These are phyloP conservation scores for Ceratocystis eucalypticola DNA, from an alignment of 2,329 filamentous ascomycete species.

Conservation along the genomic window DNA sequence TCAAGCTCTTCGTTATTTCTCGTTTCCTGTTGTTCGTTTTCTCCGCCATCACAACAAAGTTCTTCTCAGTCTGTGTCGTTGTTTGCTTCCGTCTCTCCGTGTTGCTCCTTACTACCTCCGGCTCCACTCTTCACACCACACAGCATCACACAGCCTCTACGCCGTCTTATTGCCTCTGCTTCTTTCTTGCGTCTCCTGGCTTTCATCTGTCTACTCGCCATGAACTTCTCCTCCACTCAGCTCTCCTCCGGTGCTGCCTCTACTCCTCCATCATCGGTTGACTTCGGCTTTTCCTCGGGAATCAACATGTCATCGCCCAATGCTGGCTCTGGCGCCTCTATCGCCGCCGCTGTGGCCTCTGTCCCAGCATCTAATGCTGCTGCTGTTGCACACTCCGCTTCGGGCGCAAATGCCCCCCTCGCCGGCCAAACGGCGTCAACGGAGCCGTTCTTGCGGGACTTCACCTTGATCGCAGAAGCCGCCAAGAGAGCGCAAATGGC, in stretches of 20 bases:
- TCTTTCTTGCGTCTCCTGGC: neutral
- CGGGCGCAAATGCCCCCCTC: conserved; percentile 18
- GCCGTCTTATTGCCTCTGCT: neutral
- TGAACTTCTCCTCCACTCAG: conserved; percentile 28
- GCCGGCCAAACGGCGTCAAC: conserved; percentile 25
- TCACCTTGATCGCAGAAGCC: conserved; percentile 78
- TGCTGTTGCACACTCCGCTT: neutral
- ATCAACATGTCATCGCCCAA: conserved; percentile 25
- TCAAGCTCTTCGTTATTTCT: no score
- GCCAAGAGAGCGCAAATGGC: conserved; percentile 88
- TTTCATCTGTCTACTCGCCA: conserved; percentile 17
- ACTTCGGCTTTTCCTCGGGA: conserved; percentile 22
- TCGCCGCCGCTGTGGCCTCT: neutral
- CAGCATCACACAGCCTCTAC: neutral
- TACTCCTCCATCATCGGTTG: conserved; percentile 20
- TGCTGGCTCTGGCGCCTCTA: neutral
- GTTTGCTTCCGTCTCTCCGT: neutral
- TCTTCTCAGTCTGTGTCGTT: neutral
- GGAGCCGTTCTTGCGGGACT: conserved; percentile 59
- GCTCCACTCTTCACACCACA: neutral
- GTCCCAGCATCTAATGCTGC: neutral
- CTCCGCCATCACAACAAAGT: neutral
- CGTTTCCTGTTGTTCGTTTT: neutral
- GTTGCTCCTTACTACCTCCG: neutral
- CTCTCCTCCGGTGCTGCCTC: conserved; percentile 21